A percentile compares a stretch with the other conserved stretches of the same genome.
Evolutionary conservation across 495 filamentous ascomycete genomes (phyloP).

Genomic region (Cairneyella variabilis): DNA sequence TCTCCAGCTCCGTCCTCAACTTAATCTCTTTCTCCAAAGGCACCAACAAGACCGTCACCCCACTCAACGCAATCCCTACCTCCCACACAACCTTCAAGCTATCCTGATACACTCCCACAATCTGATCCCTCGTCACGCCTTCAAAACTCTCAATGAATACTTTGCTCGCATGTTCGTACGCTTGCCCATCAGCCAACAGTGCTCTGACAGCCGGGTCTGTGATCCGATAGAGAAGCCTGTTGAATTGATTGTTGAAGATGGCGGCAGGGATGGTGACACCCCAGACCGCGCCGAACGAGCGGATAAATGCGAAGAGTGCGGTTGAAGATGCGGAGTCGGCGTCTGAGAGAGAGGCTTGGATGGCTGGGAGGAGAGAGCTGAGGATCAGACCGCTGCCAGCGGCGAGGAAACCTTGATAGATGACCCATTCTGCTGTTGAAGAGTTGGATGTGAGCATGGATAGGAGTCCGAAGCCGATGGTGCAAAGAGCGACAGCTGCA

Average conservation of each 20-base stretch:
- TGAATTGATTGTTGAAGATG: conserved; percentile 44
- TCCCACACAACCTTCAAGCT: conserved; percentile 25
- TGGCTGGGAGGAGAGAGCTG: too few species aligned
- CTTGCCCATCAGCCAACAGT: conserved; percentile 1
- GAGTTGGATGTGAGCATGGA: too few species aligned
- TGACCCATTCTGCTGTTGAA: too few species aligned
- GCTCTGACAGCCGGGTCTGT: conserved; percentile 12
- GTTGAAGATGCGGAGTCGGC: too few species aligned
- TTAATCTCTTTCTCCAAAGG: conserved; percentile 29
- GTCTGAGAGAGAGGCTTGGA: too few species aligned
- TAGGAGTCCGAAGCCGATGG: too few species aligned
- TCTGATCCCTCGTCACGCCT: conserved; percentile 3
- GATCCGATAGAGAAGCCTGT: conserved; percentile 20
- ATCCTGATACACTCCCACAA: conserved; percentile 24
- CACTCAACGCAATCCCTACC: conserved; percentile 23
- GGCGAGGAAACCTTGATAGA: too few species aligned
- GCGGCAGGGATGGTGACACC: conserved; percentile 45
- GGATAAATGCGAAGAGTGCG: conserved; percentile 35
- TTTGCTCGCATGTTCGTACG: conserved; percentile 11
- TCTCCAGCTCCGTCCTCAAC: conserved; percentile 29
- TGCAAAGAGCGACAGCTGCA: too few species aligned
- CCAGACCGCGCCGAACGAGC: conserved; percentile 46
- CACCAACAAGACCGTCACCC: conserved; percentile 20
- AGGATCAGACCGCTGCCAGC: too few species aligned
- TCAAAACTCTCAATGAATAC: conserved; percentile 4